Evolutionary conservation across 192 early-diverging fungal genomes (phyloP), one percentile per base, ranked within the genome.

Genomic region (Umbelopsis sp.): DNA sequence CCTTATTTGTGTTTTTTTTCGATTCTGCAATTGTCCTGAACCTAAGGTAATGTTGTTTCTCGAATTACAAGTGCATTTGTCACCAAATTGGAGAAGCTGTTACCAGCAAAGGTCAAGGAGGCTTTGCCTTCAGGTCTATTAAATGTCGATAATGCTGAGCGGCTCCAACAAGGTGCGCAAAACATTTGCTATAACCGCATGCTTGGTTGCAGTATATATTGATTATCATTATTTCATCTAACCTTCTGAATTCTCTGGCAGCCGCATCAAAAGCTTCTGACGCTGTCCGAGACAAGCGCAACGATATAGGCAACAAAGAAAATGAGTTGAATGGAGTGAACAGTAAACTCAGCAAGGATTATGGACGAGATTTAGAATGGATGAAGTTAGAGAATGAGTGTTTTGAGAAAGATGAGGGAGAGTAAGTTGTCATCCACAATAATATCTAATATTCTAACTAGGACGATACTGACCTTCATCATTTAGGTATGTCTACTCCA

Each of bases 351-450:
- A 75, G 72, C 1, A 82, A 79, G 21, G 94, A 97, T 78, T 88
- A 92, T 69, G 97, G 97, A 1, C 78, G 79, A 1, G 70, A 89
- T 6, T 82, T 84, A 45, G 86, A 91, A 66, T 98, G 87, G 82
- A 85, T 89, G 49, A 77, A 88, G 32, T 31, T 96, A 0, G 79
- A 87, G 22, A 82, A 86, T 31, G 52, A 91, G 62, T 98, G 97
- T 82, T 79, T 91, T 67, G 81, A 83, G 14, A 77, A 88, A 21
- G 87, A 93, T 67, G 81, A 89, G 1, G 72, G 85, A 38, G 91
- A 92, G 91, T 94, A 87, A 76, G 83, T 71, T 59, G 16, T 2
- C 24, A 1, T 5, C 16, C 44, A 14, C 41, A 21, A 31, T 26
- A 1, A 21, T 67, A 4, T 32, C 5, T 45, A 14, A 32, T 20